Base-by-base conservation (phyloP, 371 early-diverging fungal genomes). In the Mortierella sp. region DNA sequence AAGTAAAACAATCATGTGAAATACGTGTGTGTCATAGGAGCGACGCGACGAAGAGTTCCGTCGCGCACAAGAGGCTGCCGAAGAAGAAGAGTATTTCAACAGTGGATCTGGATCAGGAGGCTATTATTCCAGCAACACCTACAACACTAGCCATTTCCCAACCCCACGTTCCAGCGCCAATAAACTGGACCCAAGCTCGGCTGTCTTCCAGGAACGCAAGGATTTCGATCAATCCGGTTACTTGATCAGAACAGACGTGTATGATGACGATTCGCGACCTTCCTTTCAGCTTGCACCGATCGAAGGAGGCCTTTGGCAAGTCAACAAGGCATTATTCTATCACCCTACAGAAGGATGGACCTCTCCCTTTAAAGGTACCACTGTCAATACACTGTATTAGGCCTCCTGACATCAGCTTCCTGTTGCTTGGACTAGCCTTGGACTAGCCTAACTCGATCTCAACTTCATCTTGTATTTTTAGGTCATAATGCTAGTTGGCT, bases 401-500 rank as follows among this genome's bases (percentile, higher is more conserved):
- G 20, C 57, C 18, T n/a, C 20, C 20, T 52, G 12, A 52, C 52
- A 43, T 11, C 16, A 43, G 4, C 2, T 16, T 43, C 16, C 43
- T 14, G 43, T 11, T 16, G 11, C 0, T 43, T 43, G 11, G 11
- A 43, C 16, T 43, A 35, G 11, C 0, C 43, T 43, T 43, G 11
- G 11, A 43, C 16, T 43, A 35, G 11, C 0, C 43, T 43, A 47
- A 47, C 11, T 47, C 35, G 1, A 10, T 58, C 5, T 32, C 9
- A 12, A 40, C 49, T 66, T 43, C 39, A 68, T 54, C n/a, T 57
- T 63, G 18, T 24, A 18, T 37, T 22, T n/a, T 30, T 85, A 93
- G 95, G 95, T 1, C 90, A 92, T 61, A 86, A 91, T 39, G 87
- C 92, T 5, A 88, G 88, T 52, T 96, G 94, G 95, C 54, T 89